Evolutionary conservation across 78 protist genomes (phyloP).

Genomic region (Trichosphaerium sp.): DNA sequence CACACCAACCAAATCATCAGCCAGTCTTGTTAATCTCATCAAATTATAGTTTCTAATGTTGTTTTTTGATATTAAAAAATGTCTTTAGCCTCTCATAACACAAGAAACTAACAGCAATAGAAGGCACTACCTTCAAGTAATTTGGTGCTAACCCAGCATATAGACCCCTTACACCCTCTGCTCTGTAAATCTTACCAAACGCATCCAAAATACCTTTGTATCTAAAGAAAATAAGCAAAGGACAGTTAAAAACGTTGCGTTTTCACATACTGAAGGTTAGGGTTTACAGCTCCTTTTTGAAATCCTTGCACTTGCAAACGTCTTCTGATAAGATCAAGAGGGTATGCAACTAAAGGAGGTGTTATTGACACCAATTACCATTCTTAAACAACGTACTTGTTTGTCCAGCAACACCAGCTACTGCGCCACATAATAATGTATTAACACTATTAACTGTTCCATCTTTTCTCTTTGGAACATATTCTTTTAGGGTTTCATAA

Average conservation of each 20-base stretch:
- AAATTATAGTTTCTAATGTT: too few species aligned
- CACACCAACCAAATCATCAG: too few species aligned
- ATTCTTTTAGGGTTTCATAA: conserved; percentile 49
- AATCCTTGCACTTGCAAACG: conserved; percentile 57
- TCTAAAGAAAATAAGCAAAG: too few species aligned
- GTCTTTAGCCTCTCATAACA: conserved; percentile 53
- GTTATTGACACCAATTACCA: too few species aligned
- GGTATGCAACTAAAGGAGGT: conserved; percentile 51
- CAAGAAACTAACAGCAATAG: conserved; percentile 58
- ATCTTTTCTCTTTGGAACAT: background rate
- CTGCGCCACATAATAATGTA: conserved; percentile 43
- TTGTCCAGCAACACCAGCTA: conserved; percentile 67
- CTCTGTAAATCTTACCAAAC: conserved; percentile 4
- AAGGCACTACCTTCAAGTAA: conserved; percentile 68
- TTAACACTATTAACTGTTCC: background rate
- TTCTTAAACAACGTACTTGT: conserved; percentile 1
- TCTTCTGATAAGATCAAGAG: conserved; percentile 50
- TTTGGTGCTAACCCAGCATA: conserved; percentile 62
- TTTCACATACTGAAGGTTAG: background rate
- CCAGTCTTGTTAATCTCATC: too few species aligned
- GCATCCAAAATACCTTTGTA: conserved; percentile 47
- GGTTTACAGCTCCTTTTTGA: conserved; percentile 19
- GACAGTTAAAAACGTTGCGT: too few species aligned
- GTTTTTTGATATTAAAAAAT: conserved; percentile 14
- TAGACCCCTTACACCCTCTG: conserved; percentile 39